Evolutionary conservation across 176 grass and related monocot species (phyloP).

Genomic region (Urochloa ruziziensis): DNA sequence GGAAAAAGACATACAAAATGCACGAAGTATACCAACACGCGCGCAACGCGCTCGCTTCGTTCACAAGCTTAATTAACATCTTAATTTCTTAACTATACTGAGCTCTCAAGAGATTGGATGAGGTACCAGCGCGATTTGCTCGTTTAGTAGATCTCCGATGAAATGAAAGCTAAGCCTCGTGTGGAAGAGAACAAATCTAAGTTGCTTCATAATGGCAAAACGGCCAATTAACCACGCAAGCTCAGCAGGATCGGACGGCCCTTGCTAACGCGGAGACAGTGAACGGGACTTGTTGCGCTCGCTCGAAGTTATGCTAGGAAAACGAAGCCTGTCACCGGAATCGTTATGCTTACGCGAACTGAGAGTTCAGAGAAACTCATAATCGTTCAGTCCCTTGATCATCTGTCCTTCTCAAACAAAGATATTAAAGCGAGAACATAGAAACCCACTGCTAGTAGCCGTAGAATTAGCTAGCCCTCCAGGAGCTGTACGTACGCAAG

Average conservation of each 20-base stretch:
- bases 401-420: neutral
- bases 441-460: neutral
- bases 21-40: neutral
- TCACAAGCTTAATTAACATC: neutral
- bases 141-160: neutral
- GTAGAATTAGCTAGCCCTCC: too few relatives aligned
- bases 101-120: neutral
- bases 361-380: neutral
- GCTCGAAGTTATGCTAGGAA: neutral
- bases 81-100: neutral
- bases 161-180: neutral
- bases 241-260: neutral
- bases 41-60: neutral
- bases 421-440: neutral
- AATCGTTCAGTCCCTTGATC: neutral
- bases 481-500: too few relatives aligned
- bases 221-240: neutral
- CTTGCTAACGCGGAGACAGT: neutral
- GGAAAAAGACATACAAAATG: neutral
- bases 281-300: neutral
- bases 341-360: neutral
- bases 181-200: neutral
- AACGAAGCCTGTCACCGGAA: neutral
- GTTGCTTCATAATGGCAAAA: neutral
- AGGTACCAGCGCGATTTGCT: neutral